Evolutionary conservation across 371 early-diverging fungal genomes (phyloP).

Genomic region (Syncephalastrum racemosum): DNA sequence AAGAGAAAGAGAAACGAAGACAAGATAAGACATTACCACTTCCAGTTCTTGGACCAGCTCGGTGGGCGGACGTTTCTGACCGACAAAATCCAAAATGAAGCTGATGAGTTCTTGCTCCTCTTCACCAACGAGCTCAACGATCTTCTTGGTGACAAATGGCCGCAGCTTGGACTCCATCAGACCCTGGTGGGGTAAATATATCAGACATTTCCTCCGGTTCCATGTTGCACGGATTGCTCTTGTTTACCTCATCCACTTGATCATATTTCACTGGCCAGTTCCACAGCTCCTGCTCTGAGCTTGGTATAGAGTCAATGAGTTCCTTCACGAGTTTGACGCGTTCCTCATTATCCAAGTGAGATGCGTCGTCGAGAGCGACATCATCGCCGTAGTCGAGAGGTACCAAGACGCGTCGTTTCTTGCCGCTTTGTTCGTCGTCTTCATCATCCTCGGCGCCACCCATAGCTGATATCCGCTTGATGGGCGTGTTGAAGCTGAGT

Average conservation of each 20-base stretch:
- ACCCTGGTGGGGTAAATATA: constrained; percentile 19
- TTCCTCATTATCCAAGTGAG: constrained; percentile 51
- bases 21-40: constrained; percentile 45
- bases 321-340: constrained; percentile 59
- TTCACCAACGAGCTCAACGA: constrained; percentile 72
- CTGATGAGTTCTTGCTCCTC: constrained; percentile 71
- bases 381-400: constrained; percentile 61
- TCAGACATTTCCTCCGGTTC: background rate
- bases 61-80: constrained; percentile 46
- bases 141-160: constrained; percentile 77
- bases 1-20: background rate
- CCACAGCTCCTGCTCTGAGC: constrained; percentile 75
- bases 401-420: constrained; percentile 59
- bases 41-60: constrained; percentile 69
- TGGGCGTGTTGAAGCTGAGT: constrained; percentile 48
- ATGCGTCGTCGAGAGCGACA: constrained; percentile 21
- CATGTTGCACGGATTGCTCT: constrained; percentile 1
- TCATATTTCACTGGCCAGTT: constrained; percentile 80
- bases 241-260: constrained; percentile 63
- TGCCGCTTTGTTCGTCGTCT: constrained; percentile 53
- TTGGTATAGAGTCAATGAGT: constrained; percentile 74
- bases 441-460: constrained; percentile 58
- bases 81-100: constrained; percentile 70
- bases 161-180: constrained; percentile 65
- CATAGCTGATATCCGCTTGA: constrained; percentile 40